phyloP scores from a whole-genome alignment of 2,329 filamentous ascomycete genomes.

The Neopestalotiopsis sp. region DNA sequence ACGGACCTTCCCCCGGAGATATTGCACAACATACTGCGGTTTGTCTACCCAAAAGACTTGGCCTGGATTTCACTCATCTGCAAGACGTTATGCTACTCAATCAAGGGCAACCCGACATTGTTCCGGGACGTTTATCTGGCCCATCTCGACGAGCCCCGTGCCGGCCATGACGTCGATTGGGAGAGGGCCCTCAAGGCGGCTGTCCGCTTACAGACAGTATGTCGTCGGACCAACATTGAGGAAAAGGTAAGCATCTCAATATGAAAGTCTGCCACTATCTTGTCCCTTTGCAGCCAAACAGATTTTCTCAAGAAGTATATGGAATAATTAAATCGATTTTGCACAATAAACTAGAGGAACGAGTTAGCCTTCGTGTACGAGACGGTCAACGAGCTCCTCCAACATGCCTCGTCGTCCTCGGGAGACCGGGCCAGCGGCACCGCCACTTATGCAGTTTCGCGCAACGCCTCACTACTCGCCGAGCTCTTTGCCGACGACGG shows the following conservation, averaged over 20 bases:
- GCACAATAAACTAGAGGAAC: slow-evolving; percentile 37
- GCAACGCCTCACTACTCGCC: slow-evolving; percentile 50
- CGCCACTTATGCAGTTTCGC: slow-evolving; percentile 49
- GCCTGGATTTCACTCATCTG: slow-evolving; percentile 57
- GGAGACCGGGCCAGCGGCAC: slow-evolving; percentile 36
- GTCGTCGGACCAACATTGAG: slow-evolving; percentile 35
- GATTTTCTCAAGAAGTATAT: too few relatives aligned
- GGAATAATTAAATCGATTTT: background rate
- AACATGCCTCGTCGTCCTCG: slow-evolving; percentile 46
- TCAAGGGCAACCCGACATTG: slow-evolving; percentile 63
- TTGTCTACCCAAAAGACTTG: slow-evolving; percentile 63
- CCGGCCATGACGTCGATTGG: slow-evolving; percentile 46
- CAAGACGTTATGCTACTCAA: slow-evolving; percentile 56
- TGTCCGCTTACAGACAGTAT: slow-evolving; percentile 50
- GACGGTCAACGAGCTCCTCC: slow-evolving; percentile 52
- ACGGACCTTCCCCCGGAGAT: slow-evolving; percentile 65
- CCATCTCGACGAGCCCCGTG: slow-evolving; percentile 52
- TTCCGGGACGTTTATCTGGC: slow-evolving; percentile 68
- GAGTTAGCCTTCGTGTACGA: slow-evolving; percentile 55
- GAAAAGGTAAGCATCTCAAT: slow-evolving; percentile 43
- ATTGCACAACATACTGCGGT: slow-evolving; percentile 63
- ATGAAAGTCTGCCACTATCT: too few relatives aligned
- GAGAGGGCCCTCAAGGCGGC: slow-evolving; percentile 49
- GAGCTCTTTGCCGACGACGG: slow-evolving; percentile 50
- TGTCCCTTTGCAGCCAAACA: too few relatives aligned